Percentiles rank a stretch among this genome's conserved stretches.
Conservation (phyloP, 345 rosid genomes). For the Camelina neglecta region DNA sequence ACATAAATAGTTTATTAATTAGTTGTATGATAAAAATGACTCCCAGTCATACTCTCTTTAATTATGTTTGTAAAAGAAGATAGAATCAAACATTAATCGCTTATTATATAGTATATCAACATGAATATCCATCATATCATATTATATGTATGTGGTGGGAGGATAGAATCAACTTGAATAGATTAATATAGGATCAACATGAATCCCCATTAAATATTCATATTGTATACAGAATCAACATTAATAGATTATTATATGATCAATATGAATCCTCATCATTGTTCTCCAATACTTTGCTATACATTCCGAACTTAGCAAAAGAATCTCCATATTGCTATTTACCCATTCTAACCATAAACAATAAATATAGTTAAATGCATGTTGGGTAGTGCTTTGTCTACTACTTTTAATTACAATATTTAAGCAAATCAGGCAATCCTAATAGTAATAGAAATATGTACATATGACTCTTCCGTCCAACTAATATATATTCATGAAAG, state of each 20-base stretch:
- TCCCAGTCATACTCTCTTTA: constrained; percentile 11
- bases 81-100: constrained; percentile 17
- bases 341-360: constrained; percentile 23
- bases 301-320: constrained; percentile 13
- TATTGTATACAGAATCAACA: neutral
- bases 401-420: neutral
- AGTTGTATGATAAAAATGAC: neutral
- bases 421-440: constrained; percentile 18
- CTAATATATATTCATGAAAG: constrained; percentile 4
- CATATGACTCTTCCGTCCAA: constrained; percentile 26
- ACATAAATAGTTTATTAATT: constrained; percentile 1
- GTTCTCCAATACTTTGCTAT: constrained; percentile 11
- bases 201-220: neutral
- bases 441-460: constrained; percentile 8
- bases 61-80: constrained; percentile 4
- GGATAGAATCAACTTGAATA: constrained; percentile 18
- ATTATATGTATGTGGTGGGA: constrained; percentile 13
- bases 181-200: constrained; percentile 24
- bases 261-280: constrained; percentile 29
- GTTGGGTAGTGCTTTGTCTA: constrained; percentile 39
- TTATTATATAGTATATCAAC: constrained; percentile 6
- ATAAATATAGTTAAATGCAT: constrained; percentile 16
- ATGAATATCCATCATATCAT: constrained; percentile 16
- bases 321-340: constrained; percentile 31
- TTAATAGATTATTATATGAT: constrained; percentile 26